Conservation (phyloP, 2,329 filamentous ascomycete genomes). For the Stemphylium beticola region DNA sequence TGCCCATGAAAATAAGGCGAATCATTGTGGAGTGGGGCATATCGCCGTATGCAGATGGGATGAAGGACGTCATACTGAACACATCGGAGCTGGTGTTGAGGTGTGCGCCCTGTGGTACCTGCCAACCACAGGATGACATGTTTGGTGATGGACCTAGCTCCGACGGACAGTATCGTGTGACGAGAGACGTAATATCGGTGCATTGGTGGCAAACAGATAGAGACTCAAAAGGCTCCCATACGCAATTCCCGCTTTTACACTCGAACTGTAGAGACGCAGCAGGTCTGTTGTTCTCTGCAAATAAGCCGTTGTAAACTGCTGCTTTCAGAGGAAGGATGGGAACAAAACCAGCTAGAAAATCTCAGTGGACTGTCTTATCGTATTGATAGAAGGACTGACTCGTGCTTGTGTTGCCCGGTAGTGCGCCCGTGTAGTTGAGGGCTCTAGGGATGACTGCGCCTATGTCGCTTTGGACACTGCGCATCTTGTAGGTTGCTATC, state of each 20-base stretch:
- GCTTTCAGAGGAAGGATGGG: slow-evolving; percentile 20
- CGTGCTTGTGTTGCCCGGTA: slow-evolving; percentile 16
- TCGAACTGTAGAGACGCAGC: slow-evolving; percentile 19
- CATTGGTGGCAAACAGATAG: slow-evolving; percentile 20
- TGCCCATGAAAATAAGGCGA: slow-evolving; percentile 21
- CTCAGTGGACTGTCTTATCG: not conserved
- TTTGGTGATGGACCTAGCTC: slow-evolving; percentile 12
- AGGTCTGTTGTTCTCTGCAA: slow-evolving; percentile 21
- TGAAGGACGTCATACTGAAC: slow-evolving; percentile 25
- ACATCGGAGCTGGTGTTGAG: slow-evolving; percentile 24
- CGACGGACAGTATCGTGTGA: slow-evolving; percentile 16
- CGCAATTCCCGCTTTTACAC: slow-evolving; percentile 18
- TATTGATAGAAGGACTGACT: slow-evolving; percentile 7
- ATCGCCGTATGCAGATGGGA: slow-evolving; percentile 20
- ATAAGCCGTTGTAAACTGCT: slow-evolving; percentile 20
- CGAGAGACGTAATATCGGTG: slow-evolving; percentile 16
- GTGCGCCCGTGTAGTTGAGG: slow-evolving; percentile 15
- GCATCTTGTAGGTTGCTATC: slow-evolving; percentile 19
- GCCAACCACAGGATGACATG: slow-evolving; percentile 17
- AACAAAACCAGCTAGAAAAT: slow-evolving; percentile 15
- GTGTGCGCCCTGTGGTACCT: slow-evolving; percentile 16
- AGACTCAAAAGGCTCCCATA: slow-evolving; percentile 17
- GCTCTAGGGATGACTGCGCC: slow-evolving; percentile 17
- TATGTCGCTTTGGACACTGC: slow-evolving; percentile 16
- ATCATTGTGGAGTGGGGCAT: slow-evolving; percentile 23